phyloP scores from a whole-genome alignment of 192 early-diverging fungal species.

The Coemansia sp. region DNA sequence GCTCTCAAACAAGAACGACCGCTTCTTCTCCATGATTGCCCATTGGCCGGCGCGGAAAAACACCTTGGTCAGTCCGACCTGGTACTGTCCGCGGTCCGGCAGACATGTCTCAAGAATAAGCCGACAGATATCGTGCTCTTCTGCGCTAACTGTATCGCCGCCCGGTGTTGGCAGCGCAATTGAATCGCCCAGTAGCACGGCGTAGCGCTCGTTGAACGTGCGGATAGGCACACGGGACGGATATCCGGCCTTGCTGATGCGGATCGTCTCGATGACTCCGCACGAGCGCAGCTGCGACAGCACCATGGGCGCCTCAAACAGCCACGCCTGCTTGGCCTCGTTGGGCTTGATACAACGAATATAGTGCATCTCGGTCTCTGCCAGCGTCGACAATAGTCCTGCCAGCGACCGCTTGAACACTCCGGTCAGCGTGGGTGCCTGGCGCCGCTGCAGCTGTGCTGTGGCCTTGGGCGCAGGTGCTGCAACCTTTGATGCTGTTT shows the following conservation, averaged over 20 bases:
- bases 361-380: conserved; percentile 89
- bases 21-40: conserved; percentile 77
- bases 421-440: conserved; percentile 49
- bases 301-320: conserved; percentile 92
- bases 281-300: conserved; percentile 92
- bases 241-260: conserved; percentile 96
- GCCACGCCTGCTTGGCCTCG: conserved; percentile 85
- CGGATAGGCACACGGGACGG: conserved; percentile 84
- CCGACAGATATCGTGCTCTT: conserved; percentile 60
- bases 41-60: conserved; percentile 94
- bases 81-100: conserved; percentile 74
- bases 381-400: conserved; percentile 90
- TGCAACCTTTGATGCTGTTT: neutral
- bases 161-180: neutral
- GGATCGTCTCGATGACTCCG: conserved; percentile 98
- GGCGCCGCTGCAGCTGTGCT: conserved; percentile 29
- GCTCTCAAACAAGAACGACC: conserved; percentile 71
- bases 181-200: conserved; percentile 22
- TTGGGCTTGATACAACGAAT: conserved; percentile 99
- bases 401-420: conserved; percentile 71
- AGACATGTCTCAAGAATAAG: conserved; percentile 66
- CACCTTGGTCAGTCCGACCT: conserved; percentile 94
- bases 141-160: conserved; percentile 51
- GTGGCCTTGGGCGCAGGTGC: neutral
- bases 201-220: conserved; percentile 86